A percentile compares a stretch with the other conserved stretches of the same genome.
Evolutionary conservation across 108 stramenopile species (phyloP).

Genomic region (Seminavis robusta): DNA sequence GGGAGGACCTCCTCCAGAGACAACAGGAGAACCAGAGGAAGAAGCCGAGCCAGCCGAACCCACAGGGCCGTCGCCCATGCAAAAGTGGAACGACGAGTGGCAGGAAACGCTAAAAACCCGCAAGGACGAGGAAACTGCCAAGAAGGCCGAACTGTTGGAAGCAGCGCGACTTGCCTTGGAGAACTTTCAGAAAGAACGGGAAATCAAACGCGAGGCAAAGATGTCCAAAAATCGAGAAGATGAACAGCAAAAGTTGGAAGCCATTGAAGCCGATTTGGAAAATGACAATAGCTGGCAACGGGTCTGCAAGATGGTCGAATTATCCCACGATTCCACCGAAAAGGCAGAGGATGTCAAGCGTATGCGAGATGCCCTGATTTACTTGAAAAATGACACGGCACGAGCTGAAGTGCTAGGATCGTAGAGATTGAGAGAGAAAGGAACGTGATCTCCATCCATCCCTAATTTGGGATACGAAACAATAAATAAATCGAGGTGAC

Average conservation of each 20-base stretch:
- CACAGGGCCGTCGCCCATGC: conserved; percentile 56
- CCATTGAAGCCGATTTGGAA: conserved; percentile 91
- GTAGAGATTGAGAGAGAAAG: conserved; percentile 5
- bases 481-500: too few relatives aligned
- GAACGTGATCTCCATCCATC: background rate
- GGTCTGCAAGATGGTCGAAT: conserved; percentile 85
- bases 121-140: conserved; percentile 79
- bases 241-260: conserved; percentile 90
- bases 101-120: conserved; percentile 61
- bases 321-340: conserved; percentile 69
- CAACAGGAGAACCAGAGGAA: background rate
- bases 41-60: conserved; percentile 11
- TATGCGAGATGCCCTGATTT: conserved; percentile 81
- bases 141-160: conserved; percentile 67
- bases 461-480: background rate
- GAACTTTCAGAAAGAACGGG: conserved; percentile 63
- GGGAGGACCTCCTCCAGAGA: conserved; percentile 14
- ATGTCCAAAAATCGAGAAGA: conserved; percentile 85
- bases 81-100: conserved; percentile 85
- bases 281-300: conserved; percentile 87
- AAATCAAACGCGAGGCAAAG: conserved; percentile 59
- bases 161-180: conserved; percentile 55
- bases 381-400: conserved; percentile 82
- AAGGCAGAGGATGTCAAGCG: conserved; percentile 59
- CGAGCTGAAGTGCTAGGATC: conserved; percentile 62